Base-by-base conservation (phyloP, 257 asterid genomes). In the Gentiana macrophylla region DNA sequence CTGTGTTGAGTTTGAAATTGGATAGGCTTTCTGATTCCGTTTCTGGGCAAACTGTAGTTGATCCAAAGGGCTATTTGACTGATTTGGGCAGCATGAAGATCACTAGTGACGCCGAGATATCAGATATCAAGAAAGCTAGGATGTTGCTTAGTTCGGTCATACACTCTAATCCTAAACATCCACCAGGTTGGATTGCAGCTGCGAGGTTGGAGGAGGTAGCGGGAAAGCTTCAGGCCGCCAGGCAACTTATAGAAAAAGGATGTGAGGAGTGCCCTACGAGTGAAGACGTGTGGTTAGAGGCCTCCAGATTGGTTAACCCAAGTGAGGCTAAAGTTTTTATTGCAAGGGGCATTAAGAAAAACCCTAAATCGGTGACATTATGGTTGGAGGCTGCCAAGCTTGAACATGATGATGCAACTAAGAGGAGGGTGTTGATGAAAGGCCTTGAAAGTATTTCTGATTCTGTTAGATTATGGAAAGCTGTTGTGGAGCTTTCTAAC, bases 181-280 rank as follows among this genome's bases (percentile, higher is more conserved):
- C 95, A 1, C 91, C 90, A 11, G 98, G 98, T 62, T 90, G 98
- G 98, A 86, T 90, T 57, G 98, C 96, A 0, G 95, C 98, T 2
- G 94, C 98, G 34, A 84, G 98, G 80, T 64, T 90, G 73, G 98
- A 90, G 73, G 98, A 90, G 81, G 92, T 82, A 60, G 98, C 96
- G 0, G 96, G 98, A 62, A 90, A 82, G 82, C 50, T 70, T 60
- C 88, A 70, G 63, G 89, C 67, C 13, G 94, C 98, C 3, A 80
- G 82, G 60, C 77, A 80, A 53, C 73, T 90, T 73, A 82, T 90
- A 15, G 76, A 61, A 69, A 84, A 61, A 61, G 96, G 98, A 1
- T 90, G 96, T 24, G 92, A 86, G 54, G 91, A 90, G 48, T 90
- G 98, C 57, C 96, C 95, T 0, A 86, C 74, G 57, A 84, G 78